Evolutionary conservation across 1,139 yeast species (phyloP), one percentile per base, ranked within the genome.

Genomic region (Blastobotrys illinoisensis): DNA sequence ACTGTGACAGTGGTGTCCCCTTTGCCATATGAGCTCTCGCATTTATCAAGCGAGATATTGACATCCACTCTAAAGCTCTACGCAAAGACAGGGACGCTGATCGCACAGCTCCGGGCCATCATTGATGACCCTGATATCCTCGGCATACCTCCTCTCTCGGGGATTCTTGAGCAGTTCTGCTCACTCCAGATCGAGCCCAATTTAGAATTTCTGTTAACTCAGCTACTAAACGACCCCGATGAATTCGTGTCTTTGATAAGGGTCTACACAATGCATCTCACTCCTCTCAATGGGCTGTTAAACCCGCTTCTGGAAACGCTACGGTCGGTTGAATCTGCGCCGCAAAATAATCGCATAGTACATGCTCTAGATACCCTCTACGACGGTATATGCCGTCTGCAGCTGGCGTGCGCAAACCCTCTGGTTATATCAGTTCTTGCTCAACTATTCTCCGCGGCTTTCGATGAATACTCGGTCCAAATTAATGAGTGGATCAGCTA

Each of bases 21-120:
- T 2, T 49, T 48, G 6, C 16, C 13, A 11, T 28, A 44, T 18
- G 48, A 26, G 6, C 44, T 59, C 6, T 51, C 55, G 2, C 60
- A 57, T 51, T 28, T 58, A 40, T 46, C 59, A 1, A 19, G 44
- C 5, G 50, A 13, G 13, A 59, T 56, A n/a, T 32, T 58, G 4
- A 18, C 6, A 21, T 52, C 53, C 16, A 32, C 60, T 19, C 47
- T 62, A 9, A 46, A 44, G 6, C 51, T 49, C n/a, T 52, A 58
- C 9, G 60, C 58, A 5, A 40, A 23, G 7, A 36, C 43, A 16
- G 62, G 60, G 11, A 52, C 61, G 5, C 36, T 53, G 11, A n/a
- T 59, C 45, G 54, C 58, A 1, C 57, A 54, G 28, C 48, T 62
- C 9, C 56, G 62, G 13, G 59, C 56, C 21, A 56, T 57, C 32